Conservation (phyloP, 495 filamentous ascomycete species). For the Tuber aestivum region DNA sequence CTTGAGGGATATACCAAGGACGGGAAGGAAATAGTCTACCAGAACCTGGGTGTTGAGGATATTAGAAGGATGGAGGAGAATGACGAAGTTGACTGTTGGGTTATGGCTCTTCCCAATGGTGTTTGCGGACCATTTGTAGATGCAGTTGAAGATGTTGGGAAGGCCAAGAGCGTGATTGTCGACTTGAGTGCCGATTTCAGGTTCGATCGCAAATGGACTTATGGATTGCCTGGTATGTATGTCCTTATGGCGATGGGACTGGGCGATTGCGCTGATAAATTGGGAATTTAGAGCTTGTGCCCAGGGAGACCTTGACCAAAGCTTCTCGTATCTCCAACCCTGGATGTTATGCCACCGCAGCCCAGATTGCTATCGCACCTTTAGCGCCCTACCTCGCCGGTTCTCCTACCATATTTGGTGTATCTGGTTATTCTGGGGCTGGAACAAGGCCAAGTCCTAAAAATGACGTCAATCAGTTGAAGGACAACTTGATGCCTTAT, state of each 20-base stretch:
- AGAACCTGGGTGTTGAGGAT: conserved; percentile 84
- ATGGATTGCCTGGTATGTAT: conserved; percentile 66
- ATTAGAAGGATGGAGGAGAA: conserved; percentile 83
- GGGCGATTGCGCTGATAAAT: conserved; percentile 13
- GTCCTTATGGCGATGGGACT: not conserved
- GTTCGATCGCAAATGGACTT: conserved; percentile 86
- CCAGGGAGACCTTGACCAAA: conserved; percentile 67
- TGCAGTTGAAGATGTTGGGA: conserved; percentile 66
- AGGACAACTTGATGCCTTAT: conserved; percentile 87
- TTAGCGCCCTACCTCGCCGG: conserved; percentile 71
- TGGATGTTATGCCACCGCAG: conserved; percentile 95
- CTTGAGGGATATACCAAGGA: conserved; percentile 80
- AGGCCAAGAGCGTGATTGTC: conserved; percentile 72
- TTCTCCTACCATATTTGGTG: conserved; percentile 81
- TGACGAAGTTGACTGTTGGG: conserved; percentile 94
- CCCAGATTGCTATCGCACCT: conserved; percentile 83
- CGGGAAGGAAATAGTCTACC: conserved; percentile 75
- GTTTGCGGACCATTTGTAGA: conserved; percentile 96
- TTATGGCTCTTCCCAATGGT: conserved; percentile 96
- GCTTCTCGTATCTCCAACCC: conserved; percentile 89
- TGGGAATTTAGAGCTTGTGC: conserved; percentile 58
- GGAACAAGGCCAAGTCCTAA: conserved; percentile 93
- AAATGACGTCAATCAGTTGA: conserved; percentile 86
- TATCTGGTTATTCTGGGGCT: conserved; percentile 92
- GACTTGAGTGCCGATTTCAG: conserved; percentile 95